A percentile compares a stretch with the other conserved stretches of the same genome.
Evolutionary conservation across 2,329 filamentous ascomycete species (phyloP).

Genomic region (Calcarisporium arbuscula): DNA sequence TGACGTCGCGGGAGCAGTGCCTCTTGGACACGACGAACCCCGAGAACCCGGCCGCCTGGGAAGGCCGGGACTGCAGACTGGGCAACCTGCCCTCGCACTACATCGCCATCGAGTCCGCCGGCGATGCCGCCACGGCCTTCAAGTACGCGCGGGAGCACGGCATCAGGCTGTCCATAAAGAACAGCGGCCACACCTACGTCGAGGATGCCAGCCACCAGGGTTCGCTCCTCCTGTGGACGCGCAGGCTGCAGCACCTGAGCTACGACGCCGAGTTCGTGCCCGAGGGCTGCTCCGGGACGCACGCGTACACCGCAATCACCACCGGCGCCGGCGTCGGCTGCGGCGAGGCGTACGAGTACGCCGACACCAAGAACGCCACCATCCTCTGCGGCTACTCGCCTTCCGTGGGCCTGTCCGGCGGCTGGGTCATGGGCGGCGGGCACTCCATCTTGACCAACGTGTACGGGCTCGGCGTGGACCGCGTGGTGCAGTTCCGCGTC

Average conservation of each 20-base stretch:
- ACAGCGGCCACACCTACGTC: conserved; percentile 6
- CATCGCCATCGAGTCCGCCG: neutral
- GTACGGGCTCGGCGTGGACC: conserved; percentile 42
- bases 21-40: neutral
- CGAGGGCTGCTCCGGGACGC: neutral
- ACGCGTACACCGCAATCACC: conserved; percentile 4
- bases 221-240: conserved; percentile 6
- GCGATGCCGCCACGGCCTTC: neutral
- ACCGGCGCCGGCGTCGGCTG: conserved; percentile 6
- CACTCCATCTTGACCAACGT: conserved; percentile 32
- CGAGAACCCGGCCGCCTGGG: neutral
- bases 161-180: conserved; percentile 6
- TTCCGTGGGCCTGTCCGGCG: conserved; percentile 7
- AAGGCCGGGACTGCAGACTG: neutral
- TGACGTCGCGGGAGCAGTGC: conserved; percentile 5
- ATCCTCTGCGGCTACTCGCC: conserved; percentile 8
- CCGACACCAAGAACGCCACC: conserved; percentile 3
- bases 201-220: neutral
- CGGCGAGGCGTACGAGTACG: conserved; percentile 8
- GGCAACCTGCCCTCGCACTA: neutral
- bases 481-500: conserved; percentile 36
- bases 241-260: conserved; percentile 5
- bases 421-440: conserved; percentile 33
- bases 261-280: conserved; percentile 3
- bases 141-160: neutral